phyloP scores from a whole-genome alignment of 257 asterid genomes.

The Capsicum chinense region DNA sequence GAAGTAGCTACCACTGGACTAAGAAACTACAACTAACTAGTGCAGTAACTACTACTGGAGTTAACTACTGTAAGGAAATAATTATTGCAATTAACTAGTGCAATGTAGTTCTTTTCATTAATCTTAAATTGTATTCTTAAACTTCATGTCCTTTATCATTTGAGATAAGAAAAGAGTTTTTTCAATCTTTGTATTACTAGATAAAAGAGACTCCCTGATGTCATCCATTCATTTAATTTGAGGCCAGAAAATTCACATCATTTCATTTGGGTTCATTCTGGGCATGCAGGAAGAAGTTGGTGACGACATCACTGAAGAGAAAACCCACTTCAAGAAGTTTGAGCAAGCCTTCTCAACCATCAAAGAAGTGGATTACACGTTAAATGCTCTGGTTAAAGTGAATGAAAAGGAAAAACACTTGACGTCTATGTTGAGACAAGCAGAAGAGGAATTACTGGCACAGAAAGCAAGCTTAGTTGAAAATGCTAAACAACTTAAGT shows the following conservation, averaged over 20 bases:
- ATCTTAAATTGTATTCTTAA: not conserved
- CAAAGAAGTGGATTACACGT: conserved; percentile 63
- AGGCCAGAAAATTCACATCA: conserved; percentile 20
- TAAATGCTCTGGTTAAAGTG: conserved; percentile 58
- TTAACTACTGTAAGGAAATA: too few species aligned
- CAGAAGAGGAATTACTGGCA: conserved; percentile 52
- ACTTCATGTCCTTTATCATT: not conserved
- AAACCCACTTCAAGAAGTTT: conserved; percentile 55
- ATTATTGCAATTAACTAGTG: too few species aligned
- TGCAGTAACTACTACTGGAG: too few species aligned
- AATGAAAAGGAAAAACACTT: conserved; percentile 59
- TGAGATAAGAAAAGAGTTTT: not conserved
- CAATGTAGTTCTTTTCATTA: not conserved
- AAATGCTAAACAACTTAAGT: conserved; percentile 56
- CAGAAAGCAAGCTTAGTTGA: conserved; percentile 56
- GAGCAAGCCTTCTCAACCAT: conserved; percentile 65
- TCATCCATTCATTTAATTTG: conserved; percentile 15
- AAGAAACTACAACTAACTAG: too few species aligned
- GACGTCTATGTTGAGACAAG: conserved; percentile 58
- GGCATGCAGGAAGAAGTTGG: conserved; percentile 45
- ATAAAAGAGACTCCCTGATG: not conserved
- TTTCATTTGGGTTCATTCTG: not conserved
- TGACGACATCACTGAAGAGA: conserved; percentile 38
- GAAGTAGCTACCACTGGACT: too few species aligned
- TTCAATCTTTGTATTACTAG: conserved; percentile 15